These are phyloP conservation scores for Penicillium verhagenii DNA, from an alignment of 495 filamentous ascomycete genomes.

Conservation along the genomic window DNA sequence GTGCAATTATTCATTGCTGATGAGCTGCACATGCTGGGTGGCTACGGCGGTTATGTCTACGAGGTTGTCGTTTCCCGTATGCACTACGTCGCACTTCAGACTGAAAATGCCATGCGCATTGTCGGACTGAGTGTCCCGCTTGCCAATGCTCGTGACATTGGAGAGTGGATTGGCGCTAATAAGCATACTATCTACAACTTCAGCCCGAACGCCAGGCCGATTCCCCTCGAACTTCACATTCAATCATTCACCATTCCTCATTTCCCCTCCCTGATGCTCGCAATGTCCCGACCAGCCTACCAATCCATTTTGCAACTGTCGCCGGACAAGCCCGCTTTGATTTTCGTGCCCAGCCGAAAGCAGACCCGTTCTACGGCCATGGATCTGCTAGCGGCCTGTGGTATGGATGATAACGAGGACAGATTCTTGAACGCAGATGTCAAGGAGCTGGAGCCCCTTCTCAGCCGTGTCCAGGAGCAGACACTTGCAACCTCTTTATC, in stretches of 20 bases:
- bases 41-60: conserved; percentile 84
- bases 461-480: conserved; percentile 78
- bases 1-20: conserved; percentile 94
- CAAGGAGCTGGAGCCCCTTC: conserved; percentile 76
- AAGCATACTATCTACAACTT: conserved; percentile 99
- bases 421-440: conserved; percentile 82
- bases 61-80: conserved; percentile 95
- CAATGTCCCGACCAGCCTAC: conserved; percentile 94
- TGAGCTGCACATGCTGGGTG: conserved; percentile 95
- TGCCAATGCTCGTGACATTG: conserved; percentile 87
- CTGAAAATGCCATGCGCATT: conserved; percentile 80
- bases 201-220: conserved; percentile 82
- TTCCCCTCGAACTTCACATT: conserved; percentile 90
- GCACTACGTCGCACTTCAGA: conserved; percentile 92
- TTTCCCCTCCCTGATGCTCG: conserved; percentile 96
- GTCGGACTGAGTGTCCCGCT: conserved; percentile 90
- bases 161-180: conserved; percentile 98
- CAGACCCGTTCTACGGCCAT: conserved; percentile 87
- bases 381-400: conserved; percentile 79
- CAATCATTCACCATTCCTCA: conserved; percentile 96
- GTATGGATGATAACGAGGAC: conserved; percentile 90
- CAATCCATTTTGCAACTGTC: conserved; percentile 81
- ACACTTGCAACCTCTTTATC: conserved; percentile 88
- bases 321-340: conserved; percentile 79
- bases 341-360: conserved; percentile 92